These are phyloP conservation scores for Lachancea thermotolerans DNA, from an alignment of 805 yeast species.

Conservation along the genomic window DNA sequence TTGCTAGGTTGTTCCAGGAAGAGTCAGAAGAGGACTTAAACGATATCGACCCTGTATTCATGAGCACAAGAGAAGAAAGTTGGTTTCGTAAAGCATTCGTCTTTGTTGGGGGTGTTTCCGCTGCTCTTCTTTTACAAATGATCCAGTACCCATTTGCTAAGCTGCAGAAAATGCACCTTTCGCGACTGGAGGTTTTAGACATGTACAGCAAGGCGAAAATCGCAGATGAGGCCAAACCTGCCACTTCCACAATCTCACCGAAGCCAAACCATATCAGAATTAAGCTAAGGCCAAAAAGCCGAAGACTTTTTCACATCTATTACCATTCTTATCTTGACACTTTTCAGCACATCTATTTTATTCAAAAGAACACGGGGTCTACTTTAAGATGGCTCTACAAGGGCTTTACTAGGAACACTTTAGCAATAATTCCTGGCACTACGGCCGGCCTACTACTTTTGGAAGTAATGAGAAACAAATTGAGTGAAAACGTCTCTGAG, in stretches of 20 bases:
- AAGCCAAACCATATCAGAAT: slow-evolving; percentile 6
- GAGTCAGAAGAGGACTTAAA: slow-evolving; percentile 4
- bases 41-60: slow-evolving; percentile 3
- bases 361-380: slow-evolving; percentile 47
- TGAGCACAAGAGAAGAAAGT: slow-evolving; percentile 21
- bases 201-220: slow-evolving; percentile 34
- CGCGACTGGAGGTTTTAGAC: slow-evolving; percentile 76
- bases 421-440: slow-evolving; percentile 80
- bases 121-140: slow-evolving; percentile 67
- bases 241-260: slow-evolving; percentile 21
- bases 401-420: slow-evolving; percentile 67
- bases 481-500: slow-evolving; percentile 14
- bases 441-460: slow-evolving; percentile 78
- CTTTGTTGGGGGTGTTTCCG: slow-evolving; percentile 79
- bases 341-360: slow-evolving; percentile 47
- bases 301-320: slow-evolving; percentile 40
- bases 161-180: slow-evolving; percentile 70
- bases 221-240: not conserved
- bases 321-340: slow-evolving; percentile 75
- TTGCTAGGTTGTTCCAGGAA: slow-evolving; percentile 19
- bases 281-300: slow-evolving; percentile 11
- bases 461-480: slow-evolving; percentile 61
- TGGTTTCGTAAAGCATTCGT: slow-evolving; percentile 33
- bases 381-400: slow-evolving; percentile 62
- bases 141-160: slow-evolving; percentile 80